Percentiles rank a stretch among this genome's conserved stretches.
Evolutionary conservation across 257 asterid genomes (phyloP).

Genomic region (Capsicum rhomboideum): DNA sequence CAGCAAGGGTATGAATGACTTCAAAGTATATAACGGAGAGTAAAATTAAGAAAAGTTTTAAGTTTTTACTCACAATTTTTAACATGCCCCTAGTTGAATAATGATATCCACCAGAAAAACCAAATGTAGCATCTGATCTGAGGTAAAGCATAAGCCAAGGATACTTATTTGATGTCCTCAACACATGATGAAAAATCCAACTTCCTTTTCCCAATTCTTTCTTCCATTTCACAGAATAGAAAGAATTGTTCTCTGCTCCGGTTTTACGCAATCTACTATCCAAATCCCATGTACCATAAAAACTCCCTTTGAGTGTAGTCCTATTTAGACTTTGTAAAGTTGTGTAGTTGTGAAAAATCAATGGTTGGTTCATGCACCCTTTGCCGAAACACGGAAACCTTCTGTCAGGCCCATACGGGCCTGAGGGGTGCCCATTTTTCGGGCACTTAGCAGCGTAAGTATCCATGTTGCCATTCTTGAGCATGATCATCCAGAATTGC

Average conservation of each 20-base stretch:
- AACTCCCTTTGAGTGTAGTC: slow-evolving; percentile 45
- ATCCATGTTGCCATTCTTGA: slow-evolving; percentile 81
- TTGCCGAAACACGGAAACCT: slow-evolving; percentile 72
- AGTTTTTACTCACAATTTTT: slow-evolving; percentile 43
- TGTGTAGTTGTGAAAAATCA: slow-evolving; percentile 66
- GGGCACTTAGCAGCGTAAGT: slow-evolving; percentile 70
- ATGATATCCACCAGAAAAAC: slow-evolving; percentile 84
- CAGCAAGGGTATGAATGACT: not conserved
- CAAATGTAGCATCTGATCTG: slow-evolving; percentile 66
- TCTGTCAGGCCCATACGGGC: slow-evolving; percentile 46
- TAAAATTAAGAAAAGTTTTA: not conserved
- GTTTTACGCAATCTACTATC: slow-evolving; percentile 24
- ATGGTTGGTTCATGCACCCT: slow-evolving; percentile 83
- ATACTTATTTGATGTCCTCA: slow-evolving; percentile 61
- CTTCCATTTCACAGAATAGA: slow-evolving; percentile 64
- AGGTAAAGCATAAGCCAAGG: slow-evolving; percentile 94
- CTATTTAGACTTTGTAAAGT: slow-evolving; percentile 28
- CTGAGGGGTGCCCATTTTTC: slow-evolving; percentile 37
- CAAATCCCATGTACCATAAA: slow-evolving; percentile 70
- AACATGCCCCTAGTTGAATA: slow-evolving; percentile 78
- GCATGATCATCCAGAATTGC: slow-evolving; percentile 96
- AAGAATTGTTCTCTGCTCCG: slow-evolving; percentile 25
- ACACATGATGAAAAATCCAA: slow-evolving; percentile 64
- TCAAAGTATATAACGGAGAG: not conserved
- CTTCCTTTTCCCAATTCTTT: slow-evolving; percentile 74